A percentile compares a stretch with the other conserved stretches of the same genome.
Evolutionary conservation across 2,329 filamentous ascomycete species (phyloP).

Genomic region (Aspergillus novofumigatus): DNA sequence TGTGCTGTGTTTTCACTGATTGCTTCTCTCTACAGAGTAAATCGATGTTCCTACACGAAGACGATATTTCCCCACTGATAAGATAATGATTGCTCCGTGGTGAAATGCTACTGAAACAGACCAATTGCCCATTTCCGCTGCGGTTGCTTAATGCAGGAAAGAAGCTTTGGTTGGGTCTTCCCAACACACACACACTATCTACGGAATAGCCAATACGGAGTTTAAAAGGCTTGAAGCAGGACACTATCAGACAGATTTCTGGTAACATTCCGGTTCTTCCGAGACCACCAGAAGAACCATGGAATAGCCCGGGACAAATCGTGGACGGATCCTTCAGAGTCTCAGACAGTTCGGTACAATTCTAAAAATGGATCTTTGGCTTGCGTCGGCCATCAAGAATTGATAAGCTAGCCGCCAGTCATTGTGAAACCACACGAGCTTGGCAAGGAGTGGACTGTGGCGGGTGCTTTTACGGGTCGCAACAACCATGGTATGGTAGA

Average conservation of each 20-base stretch:
- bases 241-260: not conserved
- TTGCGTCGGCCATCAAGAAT: not conserved
- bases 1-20: not conserved
- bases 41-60: not conserved
- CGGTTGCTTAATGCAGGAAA: not conserved
- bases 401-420: not conserved
- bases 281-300: not conserved
- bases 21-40: no score
- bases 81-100: not conserved
- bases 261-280: not conserved
- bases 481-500: not conserved
- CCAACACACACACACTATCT: not conserved
- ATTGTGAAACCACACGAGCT: not conserved
- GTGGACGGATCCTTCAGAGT: not conserved
- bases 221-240: no score
- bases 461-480: not conserved
- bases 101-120: not conserved
- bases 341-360: not conserved
- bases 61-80: not conserved
- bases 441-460: not conserved
- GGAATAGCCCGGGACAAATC: not conserved
- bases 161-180: not conserved
- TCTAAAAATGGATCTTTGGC: not conserved
- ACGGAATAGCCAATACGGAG: no score
- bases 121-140: not conserved